Evolutionary conservation across 129 eudicot genomes (phyloP).

Genomic region (Silybum marianum): DNA sequence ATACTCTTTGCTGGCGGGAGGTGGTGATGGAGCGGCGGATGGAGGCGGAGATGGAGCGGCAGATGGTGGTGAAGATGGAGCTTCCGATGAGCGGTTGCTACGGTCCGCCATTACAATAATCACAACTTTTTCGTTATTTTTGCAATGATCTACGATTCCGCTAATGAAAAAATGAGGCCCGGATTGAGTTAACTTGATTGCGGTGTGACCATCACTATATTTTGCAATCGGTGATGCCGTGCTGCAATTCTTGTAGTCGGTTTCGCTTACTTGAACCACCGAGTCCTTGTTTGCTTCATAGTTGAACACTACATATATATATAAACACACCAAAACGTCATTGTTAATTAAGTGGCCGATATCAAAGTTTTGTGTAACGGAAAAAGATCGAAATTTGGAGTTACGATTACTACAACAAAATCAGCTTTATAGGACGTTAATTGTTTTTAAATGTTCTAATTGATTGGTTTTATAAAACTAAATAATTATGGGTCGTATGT

Average conservation of each 20-base stretch:
- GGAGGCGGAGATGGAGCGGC: slow-evolving; percentile 42
- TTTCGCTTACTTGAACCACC: slow-evolving; percentile 59
- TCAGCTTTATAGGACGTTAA: too few relatives aligned
- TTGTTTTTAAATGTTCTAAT: too few relatives aligned
- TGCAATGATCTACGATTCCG: slow-evolving; percentile 42
- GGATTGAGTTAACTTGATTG: slow-evolving; percentile 31
- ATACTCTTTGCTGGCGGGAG: slow-evolving; percentile 35
- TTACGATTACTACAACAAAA: neutral
- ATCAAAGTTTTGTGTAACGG: neutral
- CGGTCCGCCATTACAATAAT: slow-evolving; percentile 48
- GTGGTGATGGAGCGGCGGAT: slow-evolving; percentile 38
- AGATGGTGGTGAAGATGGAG: slow-evolving; percentile 37
- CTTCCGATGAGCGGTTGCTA: slow-evolving; percentile 26
- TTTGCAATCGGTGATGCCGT: slow-evolving; percentile 36
- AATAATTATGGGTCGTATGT: too few relatives aligned
- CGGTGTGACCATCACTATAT: slow-evolving; percentile 37
- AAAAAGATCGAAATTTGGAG: neutral
- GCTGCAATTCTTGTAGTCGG: slow-evolving; percentile 53
- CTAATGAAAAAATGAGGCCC: slow-evolving; percentile 50
- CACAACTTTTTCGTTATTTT: slow-evolving; percentile 33
- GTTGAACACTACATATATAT: slow-evolving; percentile 48
- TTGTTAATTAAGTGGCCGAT: neutral
- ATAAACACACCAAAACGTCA: neutral
- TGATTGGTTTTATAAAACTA: too few relatives aligned
- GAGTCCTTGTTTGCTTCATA: slow-evolving; percentile 59